phyloP scores from a whole-genome alignment of 441 rosid species.

The Populus tomentosa region DNA sequence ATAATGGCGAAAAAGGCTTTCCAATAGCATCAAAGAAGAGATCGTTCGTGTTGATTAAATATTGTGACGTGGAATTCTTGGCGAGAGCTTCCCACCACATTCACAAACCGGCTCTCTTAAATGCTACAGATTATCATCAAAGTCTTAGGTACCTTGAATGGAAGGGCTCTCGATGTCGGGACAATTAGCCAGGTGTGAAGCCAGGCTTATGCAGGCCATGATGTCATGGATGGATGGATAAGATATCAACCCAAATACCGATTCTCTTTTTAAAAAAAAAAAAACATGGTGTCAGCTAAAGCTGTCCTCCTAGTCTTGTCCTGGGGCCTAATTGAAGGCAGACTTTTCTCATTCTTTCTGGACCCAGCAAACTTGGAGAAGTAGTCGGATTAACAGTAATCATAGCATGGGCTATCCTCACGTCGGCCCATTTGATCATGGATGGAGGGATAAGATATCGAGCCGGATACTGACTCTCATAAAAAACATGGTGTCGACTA shows the following conservation, averaged over 20 bases:
- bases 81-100: background rate
- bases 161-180: conserved; percentile 12
- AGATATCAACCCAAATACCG: no score
- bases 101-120: background rate
- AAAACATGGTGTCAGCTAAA: no score
- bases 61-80: no score
- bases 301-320: no score
- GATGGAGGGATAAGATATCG: no score
- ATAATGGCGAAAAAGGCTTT: conserved; percentile 5
- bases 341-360: background rate
- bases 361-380: background rate
- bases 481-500: no score
- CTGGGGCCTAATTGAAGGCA: no score
- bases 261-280: no score
- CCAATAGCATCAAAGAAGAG: background rate
- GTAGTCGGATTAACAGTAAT: no score
- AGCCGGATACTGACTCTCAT: no score
- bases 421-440: no score
- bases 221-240: conserved; percentile 2
- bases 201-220: conserved; percentile 12
- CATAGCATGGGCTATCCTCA: no score
- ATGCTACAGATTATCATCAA: background rate
- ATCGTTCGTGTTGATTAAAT: background rate
- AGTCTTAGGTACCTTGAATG: background rate
- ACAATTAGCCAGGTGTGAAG: background rate